Evolutionary conservation across 2,329 filamentous ascomycete genomes (phyloP).

Genomic region (Aspergillus udagawae): DNA sequence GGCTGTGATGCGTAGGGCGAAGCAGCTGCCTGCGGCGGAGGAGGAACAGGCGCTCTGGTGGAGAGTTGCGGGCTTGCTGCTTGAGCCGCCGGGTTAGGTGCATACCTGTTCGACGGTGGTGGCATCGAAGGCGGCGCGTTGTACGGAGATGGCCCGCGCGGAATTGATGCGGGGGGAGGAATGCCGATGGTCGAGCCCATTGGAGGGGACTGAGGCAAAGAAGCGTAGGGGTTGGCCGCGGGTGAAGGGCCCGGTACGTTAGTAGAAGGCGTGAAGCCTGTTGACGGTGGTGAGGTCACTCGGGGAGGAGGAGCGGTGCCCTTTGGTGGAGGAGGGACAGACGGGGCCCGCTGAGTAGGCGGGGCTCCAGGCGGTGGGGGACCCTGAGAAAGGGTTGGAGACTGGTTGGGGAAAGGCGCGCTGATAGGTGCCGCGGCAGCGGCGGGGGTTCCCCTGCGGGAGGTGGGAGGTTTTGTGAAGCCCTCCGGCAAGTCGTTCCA

Average conservation of each 20-base stretch:
- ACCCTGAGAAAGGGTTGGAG: conserved; percentile 37
- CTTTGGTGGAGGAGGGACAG: conserved; percentile 81
- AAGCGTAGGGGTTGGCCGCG: conserved; percentile 37
- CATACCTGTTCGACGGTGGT: conserved; percentile 72
- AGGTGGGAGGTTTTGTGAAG: conserved; percentile 67
- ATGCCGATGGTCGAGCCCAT: conserved; percentile 34
- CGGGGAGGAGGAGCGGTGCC: conserved; percentile 63
- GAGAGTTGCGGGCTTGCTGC: conserved; percentile 45
- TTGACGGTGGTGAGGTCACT: conserved; percentile 66
- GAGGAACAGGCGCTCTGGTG: conserved; percentile 47
- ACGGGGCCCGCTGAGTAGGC: conserved; percentile 62
- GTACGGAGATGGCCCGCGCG: conserved; percentile 79
- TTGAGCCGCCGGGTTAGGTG: conserved; percentile 61
- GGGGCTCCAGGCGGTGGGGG: conserved; percentile 57
- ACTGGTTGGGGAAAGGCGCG: conserved; percentile 71
- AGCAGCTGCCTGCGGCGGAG: conserved; percentile 39
- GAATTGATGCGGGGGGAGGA: conserved; percentile 54
- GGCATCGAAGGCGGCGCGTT: conserved; percentile 69
- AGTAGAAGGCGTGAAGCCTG: conserved; percentile 53
- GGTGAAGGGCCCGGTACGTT: conserved; percentile 62
- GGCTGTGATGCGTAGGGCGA: conserved; percentile 59
- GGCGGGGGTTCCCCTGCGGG: conserved; percentile 70
- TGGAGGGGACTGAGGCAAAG: conserved; percentile 41
- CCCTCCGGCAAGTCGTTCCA: conserved; percentile 95
- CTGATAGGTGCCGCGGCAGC: conserved; percentile 58